Evolutionary conservation across 1,139 yeast species (phyloP).

Genomic region (Hemisphaericaspora lyxosophila): DNA sequence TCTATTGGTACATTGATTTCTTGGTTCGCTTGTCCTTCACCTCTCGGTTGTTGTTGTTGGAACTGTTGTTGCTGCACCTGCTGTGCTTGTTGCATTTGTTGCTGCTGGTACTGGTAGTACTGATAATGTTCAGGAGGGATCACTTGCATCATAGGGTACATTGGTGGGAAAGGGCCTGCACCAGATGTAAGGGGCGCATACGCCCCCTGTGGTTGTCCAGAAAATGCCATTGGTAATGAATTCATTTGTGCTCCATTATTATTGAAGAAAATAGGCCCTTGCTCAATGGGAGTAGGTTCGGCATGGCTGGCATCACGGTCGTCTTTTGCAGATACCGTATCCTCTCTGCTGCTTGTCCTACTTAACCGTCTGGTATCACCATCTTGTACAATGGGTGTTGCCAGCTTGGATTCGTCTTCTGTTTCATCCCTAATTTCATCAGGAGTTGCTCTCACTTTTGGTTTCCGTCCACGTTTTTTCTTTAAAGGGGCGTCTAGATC

Average conservation of each 20-base stretch:
- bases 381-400: not conserved
- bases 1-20: too few relatives aligned
- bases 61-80: not conserved
- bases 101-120: conserved; percentile 5
- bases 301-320: not conserved
- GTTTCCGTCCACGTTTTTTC: conserved; percentile 10
- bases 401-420: conserved; percentile 1
- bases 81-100: not conserved
- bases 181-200: conserved; percentile 3
- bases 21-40: too few relatives aligned
- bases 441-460: conserved; percentile 2
- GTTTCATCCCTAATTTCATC: not conserved
- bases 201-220: not conserved
- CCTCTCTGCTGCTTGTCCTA: not conserved
- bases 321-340: not conserved
- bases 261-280: not conserved
- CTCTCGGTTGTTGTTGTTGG: not conserved
- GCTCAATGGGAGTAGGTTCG: not conserved
- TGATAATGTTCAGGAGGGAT: conserved; percentile 4
- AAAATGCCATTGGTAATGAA: not conserved
- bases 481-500: conserved; percentile 8
- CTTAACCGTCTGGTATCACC: not conserved
- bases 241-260: not conserved
- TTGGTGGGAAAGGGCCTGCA: not conserved
- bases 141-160: conserved; percentile 4